A percentile compares a stretch with the other conserved stretches of the same genome.
phyloP scores from a whole-genome alignment of 495 filamentous ascomycete genomes.

The Aspergillus nidulans region DNA sequence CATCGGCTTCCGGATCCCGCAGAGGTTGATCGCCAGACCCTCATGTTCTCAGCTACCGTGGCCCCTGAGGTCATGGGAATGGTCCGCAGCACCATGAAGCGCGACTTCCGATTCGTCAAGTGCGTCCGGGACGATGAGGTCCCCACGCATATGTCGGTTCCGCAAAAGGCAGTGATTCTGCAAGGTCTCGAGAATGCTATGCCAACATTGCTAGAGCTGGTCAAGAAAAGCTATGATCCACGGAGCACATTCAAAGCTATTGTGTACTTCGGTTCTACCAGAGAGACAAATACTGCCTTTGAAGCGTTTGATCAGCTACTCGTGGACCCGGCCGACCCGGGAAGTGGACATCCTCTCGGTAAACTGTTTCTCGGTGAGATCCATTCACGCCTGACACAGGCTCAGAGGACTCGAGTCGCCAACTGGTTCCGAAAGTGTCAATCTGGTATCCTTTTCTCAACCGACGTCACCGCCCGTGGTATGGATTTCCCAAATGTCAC shows the following conservation, averaged over 20 bases:
- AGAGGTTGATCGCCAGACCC: slow-evolving; percentile 71
- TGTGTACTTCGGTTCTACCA: slow-evolving; percentile 79
- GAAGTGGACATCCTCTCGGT: slow-evolving; percentile 40
- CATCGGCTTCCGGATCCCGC: slow-evolving; percentile 55
- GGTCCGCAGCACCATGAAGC: slow-evolving; percentile 65
- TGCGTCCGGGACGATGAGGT: slow-evolving; percentile 75
- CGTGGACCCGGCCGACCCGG: slow-evolving; percentile 19
- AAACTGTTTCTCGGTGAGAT: slow-evolving; percentile 59
- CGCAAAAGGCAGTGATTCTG: slow-evolving; percentile 66
- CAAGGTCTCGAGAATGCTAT: slow-evolving; percentile 69
- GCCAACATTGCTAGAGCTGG: slow-evolving; percentile 73
- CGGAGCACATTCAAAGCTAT: slow-evolving; percentile 84
- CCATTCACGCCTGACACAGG: slow-evolving; percentile 74
- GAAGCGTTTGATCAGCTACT: slow-evolving; percentile 55
- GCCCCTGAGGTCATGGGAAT: slow-evolving; percentile 76
- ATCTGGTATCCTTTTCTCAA: slow-evolving; percentile 77
- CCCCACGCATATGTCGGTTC: slow-evolving; percentile 78
- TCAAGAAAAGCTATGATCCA: slow-evolving; percentile 41
- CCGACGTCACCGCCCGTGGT: slow-evolving; percentile 90
- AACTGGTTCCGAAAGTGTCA: slow-evolving; percentile 60
- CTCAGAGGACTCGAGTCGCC: slow-evolving; percentile 58
- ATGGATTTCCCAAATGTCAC: slow-evolving; percentile 75
- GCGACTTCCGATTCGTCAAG: slow-evolving; percentile 75
- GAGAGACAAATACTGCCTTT: slow-evolving; percentile 59
- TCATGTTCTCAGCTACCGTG: slow-evolving; percentile 92